Conservation (phyloP, 441 rosid species). For the Adansonia rubrostipa region DNA sequence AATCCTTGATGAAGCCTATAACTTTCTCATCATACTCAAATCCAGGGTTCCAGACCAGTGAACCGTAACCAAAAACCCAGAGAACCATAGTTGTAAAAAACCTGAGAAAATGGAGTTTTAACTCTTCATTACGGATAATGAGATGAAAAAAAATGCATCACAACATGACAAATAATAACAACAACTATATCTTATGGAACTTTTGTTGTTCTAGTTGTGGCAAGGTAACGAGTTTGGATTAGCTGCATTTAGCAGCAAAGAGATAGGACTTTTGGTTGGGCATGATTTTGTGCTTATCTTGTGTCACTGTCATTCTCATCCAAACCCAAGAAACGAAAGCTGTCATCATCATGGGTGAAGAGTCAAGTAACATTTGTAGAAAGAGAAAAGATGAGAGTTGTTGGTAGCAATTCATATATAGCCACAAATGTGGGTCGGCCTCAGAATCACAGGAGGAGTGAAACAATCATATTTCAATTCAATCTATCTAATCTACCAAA, state of each 20-base stretch:
- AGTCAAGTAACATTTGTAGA: neutral
- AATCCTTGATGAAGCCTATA: constrained; percentile 80
- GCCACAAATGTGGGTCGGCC: neutral
- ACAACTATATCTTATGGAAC: neutral
- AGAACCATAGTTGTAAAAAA: constrained; percentile 61
- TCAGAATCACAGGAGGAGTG: neutral
- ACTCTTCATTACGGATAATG: neutral
- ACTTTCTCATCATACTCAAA: constrained; percentile 87
- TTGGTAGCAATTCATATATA: neutral
- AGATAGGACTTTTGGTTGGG: neutral
- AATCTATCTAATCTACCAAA: neutral
- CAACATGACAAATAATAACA: neutral
- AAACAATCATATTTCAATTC: neutral
- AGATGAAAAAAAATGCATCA: neutral
- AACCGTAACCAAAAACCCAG: constrained; percentile 99
- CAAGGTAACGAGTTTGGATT: neutral
- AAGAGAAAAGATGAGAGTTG: neutral
- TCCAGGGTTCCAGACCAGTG: constrained; percentile 98
- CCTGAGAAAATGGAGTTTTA: constrained; percentile 33
- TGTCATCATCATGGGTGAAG: neutral
- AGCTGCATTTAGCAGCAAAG: neutral
- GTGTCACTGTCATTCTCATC: neutral
- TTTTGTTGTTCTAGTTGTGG: neutral
- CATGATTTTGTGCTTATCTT: neutral
- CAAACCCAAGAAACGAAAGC: neutral